phyloP scores from a whole-genome alignment of 331 rosid species.

The Malus hybrid region DNA sequence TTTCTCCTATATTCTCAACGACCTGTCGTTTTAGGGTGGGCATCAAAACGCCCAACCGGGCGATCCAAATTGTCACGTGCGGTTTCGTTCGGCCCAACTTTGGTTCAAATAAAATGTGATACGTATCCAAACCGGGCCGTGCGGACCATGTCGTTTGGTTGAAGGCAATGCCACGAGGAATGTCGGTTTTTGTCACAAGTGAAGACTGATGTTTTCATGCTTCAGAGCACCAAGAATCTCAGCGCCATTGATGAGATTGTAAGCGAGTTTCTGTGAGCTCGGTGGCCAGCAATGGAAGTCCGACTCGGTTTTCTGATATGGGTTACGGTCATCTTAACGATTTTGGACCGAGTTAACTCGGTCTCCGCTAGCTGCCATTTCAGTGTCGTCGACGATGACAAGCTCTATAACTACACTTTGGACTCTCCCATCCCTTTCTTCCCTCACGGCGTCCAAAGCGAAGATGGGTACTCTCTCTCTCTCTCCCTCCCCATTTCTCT shows the following conservation, averaged over 20 bases:
- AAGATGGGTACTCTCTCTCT: conserved; percentile 64
- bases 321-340: conserved; percentile 29
- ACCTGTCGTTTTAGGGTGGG: background rate
- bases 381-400: conserved; percentile 33
- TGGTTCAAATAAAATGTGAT: too few species aligned
- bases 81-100: background rate
- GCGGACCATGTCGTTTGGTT: too few species aligned
- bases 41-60: too few species aligned
- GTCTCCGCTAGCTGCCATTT: conserved; percentile 42
- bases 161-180: too few species aligned
- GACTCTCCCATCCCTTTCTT: conserved; percentile 58
- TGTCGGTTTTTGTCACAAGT: too few species aligned
- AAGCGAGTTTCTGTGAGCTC: conserved; percentile 17
- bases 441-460: conserved; percentile 90
- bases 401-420: conserved; percentile 63
- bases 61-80: too few species aligned
- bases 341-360: conserved; percentile 24
- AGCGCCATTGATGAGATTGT: background rate
- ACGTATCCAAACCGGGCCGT: too few species aligned
- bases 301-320: conserved; percentile 14
- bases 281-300: conserved; percentile 27
- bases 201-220: too few species aligned
- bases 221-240: too few species aligned
- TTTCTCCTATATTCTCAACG: background rate
- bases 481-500: too few species aligned